Base-by-base conservation (phyloP, 2,329 filamentous ascomycete genomes). In the Biscogniauxia sp. region DNA sequence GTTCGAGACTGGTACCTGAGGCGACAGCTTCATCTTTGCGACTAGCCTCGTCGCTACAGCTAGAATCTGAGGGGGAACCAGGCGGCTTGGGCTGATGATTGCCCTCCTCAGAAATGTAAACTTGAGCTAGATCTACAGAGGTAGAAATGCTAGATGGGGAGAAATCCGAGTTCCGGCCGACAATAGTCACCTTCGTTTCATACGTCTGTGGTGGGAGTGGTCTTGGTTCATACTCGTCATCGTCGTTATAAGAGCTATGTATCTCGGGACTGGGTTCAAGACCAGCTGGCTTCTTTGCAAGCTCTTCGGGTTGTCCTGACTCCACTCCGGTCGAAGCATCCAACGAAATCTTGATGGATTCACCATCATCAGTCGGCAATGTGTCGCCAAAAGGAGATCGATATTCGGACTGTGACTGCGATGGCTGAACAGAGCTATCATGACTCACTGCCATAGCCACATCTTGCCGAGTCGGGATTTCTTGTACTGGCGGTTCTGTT, bases 311-410 rank as follows among this genome's bases (percentile, higher is more conserved):
- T n/a, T 58, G 60, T 20, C 56, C 57, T 49, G 61, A 50, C 53
- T 67, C 61, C n/a, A 61, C 28, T n/a, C 66, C 62, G 7, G 71
- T 67, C 5, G 70, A 66, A n/a, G 73, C 63, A 64, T 79, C 77
- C 41, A 79, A 68, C 5, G 77, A 76, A 61, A 79, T 75, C 23
- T 77, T 73, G 61, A 79, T 77, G 13, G 78, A 77, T 17, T 74
- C 72, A 20, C 73, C 68, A 37, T 78, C 77, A 45, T 75, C 75
- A 26, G 70, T 66, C n/a, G 61, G 55, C 28, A 65, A 61, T 37
- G 81, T 79, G 32, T 84, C 80, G 6, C 80, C 78, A 57, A 84
- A 84, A 0, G 81, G 80, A 61, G 80, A 82, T 58, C 78, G 78
- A 66, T 85, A 84, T 54, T 81, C 78, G 8, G 75, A 70, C 62